Base-by-base conservation (phyloP, 1,284 basidiomycete genomes). In the Apiotrichum veenhuisii region DNA sequence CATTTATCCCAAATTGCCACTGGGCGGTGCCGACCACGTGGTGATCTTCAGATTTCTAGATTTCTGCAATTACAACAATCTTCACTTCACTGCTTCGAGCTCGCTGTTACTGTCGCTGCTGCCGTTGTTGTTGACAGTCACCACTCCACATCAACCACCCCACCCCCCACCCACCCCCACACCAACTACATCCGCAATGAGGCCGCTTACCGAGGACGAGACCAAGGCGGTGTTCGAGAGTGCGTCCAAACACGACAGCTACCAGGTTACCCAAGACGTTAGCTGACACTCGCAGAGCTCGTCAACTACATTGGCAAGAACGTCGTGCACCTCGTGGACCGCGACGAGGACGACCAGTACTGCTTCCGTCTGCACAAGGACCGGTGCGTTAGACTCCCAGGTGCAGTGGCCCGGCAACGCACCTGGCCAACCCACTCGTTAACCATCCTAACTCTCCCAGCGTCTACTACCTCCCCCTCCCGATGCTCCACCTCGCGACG, bases 381-480 rank as follows among this genome's bases (percentile, higher is more conserved):
- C 77, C 82, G 89, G 75, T 78, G 49, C 42, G 74, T 55, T n/a
- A n/a, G n/a, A n/a, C n/a, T n/a, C n/a, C n/a, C n/a, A n/a, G n/a
- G n/a, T n/a, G n/a, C n/a, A n/a, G n/a, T n/a, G n/a, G n/a, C n/a
- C n/a, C n/a, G n/a, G n/a, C n/a, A n/a, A n/a, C n/a, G n/a, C n/a
- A n/a, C n/a, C n/a, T n/a, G n/a, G n/a, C n/a, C n/a, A n/a, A n/a
- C n/a, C n/a, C n/a, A n/a, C n/a, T n/a, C n/a, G n/a, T n/a, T n/a
- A n/a, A n/a, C n/a, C n/a, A n/a, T n/a, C n/a, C n/a, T n/a, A n/a
- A n/a, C n/a, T n/a, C n/a, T n/a, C 8, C 14, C 57, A 78, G 77
- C 58, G 92, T 97, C 12, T 96, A 87, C 80, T 97, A 96, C 81
- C 89, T 92, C 58, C 92, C 93, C 8, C 89, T 96, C 67, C 85